phyloP scores from a whole-genome alignment of 2,329 filamentous ascomycete species.

The Aspergillus latus region DNA sequence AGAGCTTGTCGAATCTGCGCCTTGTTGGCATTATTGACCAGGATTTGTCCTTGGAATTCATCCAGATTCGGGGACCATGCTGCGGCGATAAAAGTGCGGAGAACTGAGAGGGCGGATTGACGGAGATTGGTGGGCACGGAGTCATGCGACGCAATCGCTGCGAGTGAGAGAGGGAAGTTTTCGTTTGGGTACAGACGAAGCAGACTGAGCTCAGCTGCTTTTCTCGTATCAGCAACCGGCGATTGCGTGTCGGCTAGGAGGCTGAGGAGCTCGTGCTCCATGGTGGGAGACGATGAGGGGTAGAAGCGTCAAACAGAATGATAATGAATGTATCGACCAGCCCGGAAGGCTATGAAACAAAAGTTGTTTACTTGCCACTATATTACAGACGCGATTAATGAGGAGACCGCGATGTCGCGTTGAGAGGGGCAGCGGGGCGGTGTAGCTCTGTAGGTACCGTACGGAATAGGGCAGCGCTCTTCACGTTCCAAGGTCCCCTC shows the following conservation, averaged over 20 bases:
- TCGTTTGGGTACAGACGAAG: conserved; percentile 66
- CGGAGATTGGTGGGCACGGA: conserved; percentile 73
- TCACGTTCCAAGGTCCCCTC: background rate
- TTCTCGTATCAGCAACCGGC: conserved; percentile 71
- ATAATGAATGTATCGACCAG: background rate
- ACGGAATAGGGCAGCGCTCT: background rate
- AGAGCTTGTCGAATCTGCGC: conserved; percentile 69
- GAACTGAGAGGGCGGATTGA: conserved; percentile 75
- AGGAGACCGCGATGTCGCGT: conserved; percentile 19
- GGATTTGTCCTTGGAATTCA: conserved; percentile 66
- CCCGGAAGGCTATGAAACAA: background rate
- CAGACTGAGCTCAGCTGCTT: conserved; percentile 82
- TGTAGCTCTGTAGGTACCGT: background rate
- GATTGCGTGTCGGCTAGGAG: conserved; percentile 86
- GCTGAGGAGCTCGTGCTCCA: conserved; percentile 91
- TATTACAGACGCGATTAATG: background rate
- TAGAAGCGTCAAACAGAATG: background rate
- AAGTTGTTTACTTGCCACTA: background rate
- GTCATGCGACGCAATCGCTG: conserved; percentile 75
- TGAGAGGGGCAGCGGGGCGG: conserved; percentile 9
- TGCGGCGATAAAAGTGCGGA: conserved; percentile 79
- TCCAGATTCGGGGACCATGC: conserved; percentile 80
- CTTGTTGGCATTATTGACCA: conserved; percentile 72
- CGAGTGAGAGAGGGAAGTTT: conserved; percentile 75
- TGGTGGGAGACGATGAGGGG: conserved; percentile 40